Evolutionary conservation across 805 yeast species (phyloP).

Genomic region (Sugiyamaella chiloensis): DNA sequence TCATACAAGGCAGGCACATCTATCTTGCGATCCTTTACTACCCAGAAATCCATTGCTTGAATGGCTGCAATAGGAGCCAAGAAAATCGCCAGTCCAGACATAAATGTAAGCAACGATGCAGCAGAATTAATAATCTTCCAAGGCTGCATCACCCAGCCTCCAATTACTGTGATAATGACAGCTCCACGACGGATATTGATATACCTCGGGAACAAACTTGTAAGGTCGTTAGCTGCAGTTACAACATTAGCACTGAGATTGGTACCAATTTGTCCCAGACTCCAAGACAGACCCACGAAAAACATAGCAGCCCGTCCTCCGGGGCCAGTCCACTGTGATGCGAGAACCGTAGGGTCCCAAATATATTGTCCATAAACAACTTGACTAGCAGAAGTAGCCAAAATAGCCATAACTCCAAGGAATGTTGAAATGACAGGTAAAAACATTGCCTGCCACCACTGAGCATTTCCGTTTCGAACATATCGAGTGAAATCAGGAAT

Average conservation of each 20-base stretch:
- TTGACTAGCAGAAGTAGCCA: constrained; percentile 44
- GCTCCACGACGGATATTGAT: constrained; percentile 46
- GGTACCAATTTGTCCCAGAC: constrained; percentile 19
- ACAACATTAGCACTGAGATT: constrained; percentile 38
- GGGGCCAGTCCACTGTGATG: constrained; percentile 42
- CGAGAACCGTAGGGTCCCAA: constrained; percentile 46
- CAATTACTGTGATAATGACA: constrained; percentile 29
- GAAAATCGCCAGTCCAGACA: constrained; percentile 41
- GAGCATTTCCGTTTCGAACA: constrained; percentile 11
- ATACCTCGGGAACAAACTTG: constrained; percentile 45
- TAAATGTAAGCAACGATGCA: constrained; percentile 35
- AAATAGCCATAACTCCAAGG: constrained; percentile 39
- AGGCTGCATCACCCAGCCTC: constrained; percentile 34
- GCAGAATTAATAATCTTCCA: constrained; percentile 42
- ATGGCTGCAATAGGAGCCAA: constrained; percentile 42
- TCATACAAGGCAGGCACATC: constrained; percentile 43
- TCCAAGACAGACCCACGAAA: constrained; percentile 22
- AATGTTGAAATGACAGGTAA: constrained; percentile 18
- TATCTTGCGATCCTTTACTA: constrained; percentile 41
- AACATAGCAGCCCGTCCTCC: constrained; percentile 37
- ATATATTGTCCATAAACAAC: constrained; percentile 41
- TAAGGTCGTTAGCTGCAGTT: constrained; percentile 50
- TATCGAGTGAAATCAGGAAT: constrained; percentile 32
- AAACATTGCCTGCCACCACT: constrained; percentile 18
- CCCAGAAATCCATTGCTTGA: constrained; percentile 39